Percentiles rank a stretch among this genome's conserved stretches.
These are phyloP conservation scores for Goffeauzyma gilvescens DNA, from an alignment of 768 basidiomycete genomes.

Conservation along the genomic window DNA sequence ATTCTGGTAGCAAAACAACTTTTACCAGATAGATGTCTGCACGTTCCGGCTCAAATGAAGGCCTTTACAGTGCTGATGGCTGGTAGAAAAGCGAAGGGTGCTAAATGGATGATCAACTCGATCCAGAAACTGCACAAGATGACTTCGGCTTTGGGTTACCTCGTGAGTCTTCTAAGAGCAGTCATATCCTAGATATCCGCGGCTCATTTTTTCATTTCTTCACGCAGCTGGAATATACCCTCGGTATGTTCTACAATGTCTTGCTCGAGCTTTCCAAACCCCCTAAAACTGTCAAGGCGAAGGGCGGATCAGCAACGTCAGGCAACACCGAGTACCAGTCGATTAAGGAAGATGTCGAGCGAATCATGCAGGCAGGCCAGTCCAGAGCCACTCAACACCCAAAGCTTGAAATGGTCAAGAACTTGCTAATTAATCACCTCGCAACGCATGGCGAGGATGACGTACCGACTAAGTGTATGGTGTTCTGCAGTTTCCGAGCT, in stretches of 20 bases:
- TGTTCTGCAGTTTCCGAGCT: slow-evolving; percentile 77
- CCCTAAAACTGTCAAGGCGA: no score
- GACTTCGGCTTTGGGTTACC: slow-evolving; percentile 69
- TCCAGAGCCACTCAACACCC: slow-evolving; percentile 43
- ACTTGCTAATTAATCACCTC: slow-evolving; percentile 42
- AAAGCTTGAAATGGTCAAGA: slow-evolving; percentile 65
- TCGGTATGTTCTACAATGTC: slow-evolving; percentile 53
- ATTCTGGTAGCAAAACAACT: no score
- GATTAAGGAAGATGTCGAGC: slow-evolving; percentile 13
- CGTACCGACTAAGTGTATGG: slow-evolving; percentile 57
- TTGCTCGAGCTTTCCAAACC: slow-evolving; percentile 41
- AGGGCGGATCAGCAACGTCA: slow-evolving; percentile 36
- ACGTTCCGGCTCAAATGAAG: slow-evolving; percentile 36
- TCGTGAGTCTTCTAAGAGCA: slow-evolving; percentile 40
- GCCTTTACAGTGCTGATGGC: slow-evolving; percentile 35
- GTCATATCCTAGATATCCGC: no score
- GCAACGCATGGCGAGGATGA: slow-evolving; percentile 16
- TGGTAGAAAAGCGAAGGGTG: background rate
- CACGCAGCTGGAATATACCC: slow-evolving; percentile 58
- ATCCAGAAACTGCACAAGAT: slow-evolving; percentile 39
- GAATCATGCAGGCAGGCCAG: slow-evolving; percentile 11
- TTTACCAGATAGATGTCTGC: no score
- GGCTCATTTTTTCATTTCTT: slow-evolving; percentile 1
- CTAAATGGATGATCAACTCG: slow-evolving; percentile 12
- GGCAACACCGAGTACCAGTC: no score